Evolutionary conservation across 1,284 basidiomycete species (phyloP), one percentile per base, ranked within the genome.

Genomic region (Thelephora terrestris): DNA sequence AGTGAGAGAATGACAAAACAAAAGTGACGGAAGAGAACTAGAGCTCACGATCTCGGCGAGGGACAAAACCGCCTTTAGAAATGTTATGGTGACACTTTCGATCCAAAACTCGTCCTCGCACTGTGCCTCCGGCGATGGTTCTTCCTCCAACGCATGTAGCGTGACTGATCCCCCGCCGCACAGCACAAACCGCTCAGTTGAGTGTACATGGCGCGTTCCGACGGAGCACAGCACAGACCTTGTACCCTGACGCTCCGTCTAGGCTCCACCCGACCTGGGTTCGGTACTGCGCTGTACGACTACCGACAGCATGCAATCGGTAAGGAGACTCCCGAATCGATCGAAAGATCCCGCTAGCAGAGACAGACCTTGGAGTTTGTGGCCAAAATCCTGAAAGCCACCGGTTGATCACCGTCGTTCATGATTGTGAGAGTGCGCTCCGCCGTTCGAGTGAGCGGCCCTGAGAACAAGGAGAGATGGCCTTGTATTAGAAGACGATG

Each of bases 61-160:
- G 25, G 84, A 65, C 62, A 82, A 69, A 43, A 79, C 78, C 71
- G 93, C 92, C 67, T 91, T 91, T 59, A 96, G 93, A 18, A 85
- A 75, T 2, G 91, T 87, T 66, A 99, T 95, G 64, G 89, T 68
- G 35, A 91, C 95, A 61, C 90, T 95, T 69, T 98, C 95, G 45
- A 99, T 93, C 49, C 99, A 76, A 71, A 99, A 99, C 75, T 99
- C 99, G 81, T 99, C 96, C 66, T 96, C 95, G 84, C 96, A 99
- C 73, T 98, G 98, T 44, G 82, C 73, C 52, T 84, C 85, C 54
- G 85, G 68, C 25, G 94, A 86, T 1, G 96, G 95, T 59, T 99
- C 95, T 58, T 94, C 89, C 66, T 87, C 90, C 78, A 99, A 89
- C 14, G 95, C 87, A 66, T 99, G 96, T 35, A 99, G 76, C 72